phyloP scores from a whole-genome alignment of 2,329 filamentous ascomycete genomes.

The Rhynchosporium agropyri region DNA sequence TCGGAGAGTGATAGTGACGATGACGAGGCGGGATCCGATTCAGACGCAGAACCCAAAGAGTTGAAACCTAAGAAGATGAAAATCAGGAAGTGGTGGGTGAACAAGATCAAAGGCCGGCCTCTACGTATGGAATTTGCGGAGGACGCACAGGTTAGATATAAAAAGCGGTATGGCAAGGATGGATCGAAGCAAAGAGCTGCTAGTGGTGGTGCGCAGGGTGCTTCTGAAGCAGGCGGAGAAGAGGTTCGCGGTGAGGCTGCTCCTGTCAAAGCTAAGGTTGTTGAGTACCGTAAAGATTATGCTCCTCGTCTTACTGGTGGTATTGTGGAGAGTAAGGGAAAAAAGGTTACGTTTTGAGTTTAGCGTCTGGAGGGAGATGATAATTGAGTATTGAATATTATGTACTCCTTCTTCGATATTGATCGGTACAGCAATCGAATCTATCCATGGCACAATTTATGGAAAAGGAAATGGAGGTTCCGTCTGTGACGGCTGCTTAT shows the following conservation, averaged over 20 bases:
- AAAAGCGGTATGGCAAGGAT: conserved; percentile 88
- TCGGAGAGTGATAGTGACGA: conserved; percentile 36
- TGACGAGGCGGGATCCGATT: conserved; percentile 39
- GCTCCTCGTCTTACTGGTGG: conserved; percentile 72
- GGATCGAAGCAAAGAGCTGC: conserved; percentile 47
- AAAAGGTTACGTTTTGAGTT: conserved; percentile 77
- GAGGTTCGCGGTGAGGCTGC: conserved; percentile 31
- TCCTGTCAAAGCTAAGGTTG: conserved; percentile 43
- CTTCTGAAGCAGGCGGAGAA: conserved; percentile 38
- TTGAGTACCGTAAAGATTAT: conserved; percentile 50
- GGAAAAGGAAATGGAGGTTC: no score
- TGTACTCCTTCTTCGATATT: background rate
- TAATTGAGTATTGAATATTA: conserved; percentile 4
- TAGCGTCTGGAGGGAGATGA: conserved; percentile 1
- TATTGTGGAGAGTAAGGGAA: conserved; percentile 77
- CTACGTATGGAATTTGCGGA: conserved; percentile 93
- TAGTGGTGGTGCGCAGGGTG: conserved; percentile 11
- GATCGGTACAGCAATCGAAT: background rate
- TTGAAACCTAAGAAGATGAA: conserved; percentile 63
- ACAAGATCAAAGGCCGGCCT: conserved; percentile 75
- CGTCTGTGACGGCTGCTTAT: no score
- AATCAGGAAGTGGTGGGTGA: conserved; percentile 79
- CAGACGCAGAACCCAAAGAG: conserved; percentile 44
- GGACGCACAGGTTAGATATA: conserved; percentile 84
- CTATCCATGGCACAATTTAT: no score